These are phyloP conservation scores for Kwoniella sp. DNA, from an alignment of 768 basidiomycete species.

Conservation along the genomic window DNA sequence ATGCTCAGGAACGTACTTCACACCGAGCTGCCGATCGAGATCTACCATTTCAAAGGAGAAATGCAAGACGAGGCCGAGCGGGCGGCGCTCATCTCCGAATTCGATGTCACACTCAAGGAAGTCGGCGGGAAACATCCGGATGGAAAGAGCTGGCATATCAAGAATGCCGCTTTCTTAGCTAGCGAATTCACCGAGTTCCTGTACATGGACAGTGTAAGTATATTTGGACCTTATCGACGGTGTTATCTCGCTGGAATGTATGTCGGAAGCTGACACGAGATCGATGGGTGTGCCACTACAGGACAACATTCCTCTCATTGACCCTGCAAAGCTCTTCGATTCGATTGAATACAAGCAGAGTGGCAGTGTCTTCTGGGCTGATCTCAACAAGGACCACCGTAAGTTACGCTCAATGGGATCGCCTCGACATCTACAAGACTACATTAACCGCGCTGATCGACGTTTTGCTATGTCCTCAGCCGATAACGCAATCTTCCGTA, in stretches of 20 bases:
- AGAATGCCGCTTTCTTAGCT: constrained; percentile 50
- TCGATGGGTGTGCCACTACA: no score
- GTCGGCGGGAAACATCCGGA: constrained; percentile 31
- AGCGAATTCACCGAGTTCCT: constrained; percentile 52
- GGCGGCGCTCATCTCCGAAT: constrained; percentile 41
- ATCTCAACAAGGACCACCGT: constrained; percentile 58
- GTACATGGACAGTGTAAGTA: constrained; percentile 51
- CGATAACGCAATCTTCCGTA: constrained; percentile 58
- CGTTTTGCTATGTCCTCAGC: constrained; percentile 34
- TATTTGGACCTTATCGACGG: no score
- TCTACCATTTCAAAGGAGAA: constrained; percentile 58
- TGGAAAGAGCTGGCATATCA: constrained; percentile 53
- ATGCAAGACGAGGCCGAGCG: constrained; percentile 39
- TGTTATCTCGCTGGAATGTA: no score
- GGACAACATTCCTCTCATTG: constrained; percentile 57
- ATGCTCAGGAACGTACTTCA: constrained; percentile 56
- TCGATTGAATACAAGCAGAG: constrained; percentile 50
- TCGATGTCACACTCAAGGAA: constrained; percentile 50
- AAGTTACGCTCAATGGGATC: constrained; percentile 24
- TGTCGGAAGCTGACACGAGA: no score
- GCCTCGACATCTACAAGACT: no score
- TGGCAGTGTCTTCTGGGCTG: constrained; percentile 59
- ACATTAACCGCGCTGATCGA: no score
- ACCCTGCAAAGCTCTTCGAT: constrained; percentile 57
- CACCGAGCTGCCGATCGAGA: constrained; percentile 56